Base-by-base conservation (phyloP, 306 rosid species). In the Boehmeria nivea region DNA sequence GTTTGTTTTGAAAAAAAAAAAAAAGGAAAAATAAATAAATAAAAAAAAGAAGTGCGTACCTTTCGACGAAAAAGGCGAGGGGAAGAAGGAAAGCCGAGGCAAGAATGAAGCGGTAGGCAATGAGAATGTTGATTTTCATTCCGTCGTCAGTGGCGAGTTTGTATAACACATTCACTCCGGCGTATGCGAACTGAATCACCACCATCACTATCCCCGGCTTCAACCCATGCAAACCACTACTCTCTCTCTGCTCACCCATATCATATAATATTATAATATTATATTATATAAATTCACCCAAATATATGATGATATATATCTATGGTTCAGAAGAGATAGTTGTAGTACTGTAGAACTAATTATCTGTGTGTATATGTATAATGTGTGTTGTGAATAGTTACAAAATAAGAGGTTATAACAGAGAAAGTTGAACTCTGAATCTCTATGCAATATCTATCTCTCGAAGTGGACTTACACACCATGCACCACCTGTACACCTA, bases 91-190 rank as follows among this genome's bases (percentile, higher is more conserved):
- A 79, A 49, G 71, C 64, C 0, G 97, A 67, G 14, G 83, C 83
- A n/a, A 89, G 81, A 1, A 75, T 0, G 24, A 74, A 75, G 33
- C 95, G 95, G 23, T 81, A 89, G 6, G 97, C 97, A 20, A 75
- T 60, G 17, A 74, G 43, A 0, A 85, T 20, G 47, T 69, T 72
- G 22, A 75, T 11, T 51, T 26, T 77, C 95, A 89, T 85, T 64
- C 93, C 95, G 65, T 81, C 83, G 4, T 78, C 60, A 0, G 48
- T 60, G 8, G 79, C 86, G 16, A 78, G 39, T 60, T 87, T 83
- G 69, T 81, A 87, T 45, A 87, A 58, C 15, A 87, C 19, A 42
- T 83, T 81, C 42, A 72, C 76, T 11, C 74, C 84, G 0, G 83
- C 79, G 54, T 67, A 78, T 44, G 73, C 16, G 3, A 79, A 12